Conservation (phyloP, 1,284 basidiomycete genomes). For the Ustilago sp. region DNA sequence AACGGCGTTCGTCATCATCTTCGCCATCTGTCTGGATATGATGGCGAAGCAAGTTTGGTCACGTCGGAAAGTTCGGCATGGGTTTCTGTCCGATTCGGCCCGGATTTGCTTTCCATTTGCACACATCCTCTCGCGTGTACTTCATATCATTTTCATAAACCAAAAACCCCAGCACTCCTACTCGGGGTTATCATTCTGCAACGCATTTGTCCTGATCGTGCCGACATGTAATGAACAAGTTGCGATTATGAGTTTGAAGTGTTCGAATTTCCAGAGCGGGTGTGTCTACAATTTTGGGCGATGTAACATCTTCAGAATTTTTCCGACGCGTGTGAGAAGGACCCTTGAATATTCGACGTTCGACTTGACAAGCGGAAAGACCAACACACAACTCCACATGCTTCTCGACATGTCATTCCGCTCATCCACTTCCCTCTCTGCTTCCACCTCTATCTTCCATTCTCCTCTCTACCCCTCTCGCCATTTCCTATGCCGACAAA, state of each 20-base stretch:
- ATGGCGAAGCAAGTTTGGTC: not conserved
- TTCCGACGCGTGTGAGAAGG: not conserved
- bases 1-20: slow-evolving; percentile 14
- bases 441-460: not conserved
- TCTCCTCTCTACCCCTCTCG: not conserved
- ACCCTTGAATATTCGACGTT: not conserved
- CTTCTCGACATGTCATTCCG: not conserved
- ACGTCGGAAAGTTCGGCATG: not conserved
- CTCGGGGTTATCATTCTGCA: slow-evolving; percentile 27
- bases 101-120: not conserved
- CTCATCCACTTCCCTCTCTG: not conserved
- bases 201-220: not conserved
- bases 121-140: slow-evolving; percentile 27
- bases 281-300: not conserved
- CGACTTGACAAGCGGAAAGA: not conserved
- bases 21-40: slow-evolving; percentile 3
- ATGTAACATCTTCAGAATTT: not conserved
- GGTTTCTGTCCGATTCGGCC: not conserved
- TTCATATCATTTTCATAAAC: slow-evolving; percentile 32
- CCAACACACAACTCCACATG: slow-evolving; percentile 1
- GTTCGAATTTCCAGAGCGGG: not conserved
- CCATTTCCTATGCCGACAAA: not conserved
- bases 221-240: not conserved
- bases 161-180: slow-evolving; percentile 22
- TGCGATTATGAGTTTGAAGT: not conserved